Evolutionary conservation across 208 protist species (phyloP), one percentile per base, ranked within the genome.

Genomic region (Zelonia costaricensis): DNA sequence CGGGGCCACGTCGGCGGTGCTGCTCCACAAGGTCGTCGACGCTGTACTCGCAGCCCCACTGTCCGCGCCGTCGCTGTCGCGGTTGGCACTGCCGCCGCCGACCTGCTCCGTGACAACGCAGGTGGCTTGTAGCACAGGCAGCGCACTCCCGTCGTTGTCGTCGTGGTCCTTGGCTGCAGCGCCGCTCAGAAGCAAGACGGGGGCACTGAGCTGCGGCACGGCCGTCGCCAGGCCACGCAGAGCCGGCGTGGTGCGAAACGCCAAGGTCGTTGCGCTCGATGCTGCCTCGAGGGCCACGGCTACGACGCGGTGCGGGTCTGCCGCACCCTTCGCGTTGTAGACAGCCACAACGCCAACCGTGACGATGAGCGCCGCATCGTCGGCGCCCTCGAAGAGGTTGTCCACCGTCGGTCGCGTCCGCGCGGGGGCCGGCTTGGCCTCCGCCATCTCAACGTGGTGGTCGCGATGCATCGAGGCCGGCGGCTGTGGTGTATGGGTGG

Each of bases 371-470:
- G 59, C 61, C 13, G 56, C 48, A 8, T 71, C 31, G 4, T 65
- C 52, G 23, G 43, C 75, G 5, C 76, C 82, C 12, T 82, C 47
- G 39, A 89, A 86, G 16, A 89, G 70, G 45, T 83, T 77, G 0
- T 63, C 57, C 16, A 55, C 48, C 6, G 47, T 58, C 8, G 70
- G 49, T 27, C 12, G 58, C 42, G 36, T 18, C 25, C 2, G 13
- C 5, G 54, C 20, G 0, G 56, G 12, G 20, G 52, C 18, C 45
- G 49, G 16, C 6, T n/a, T n/a, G n/a, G n/a, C n/a, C n/a, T n/a
- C n/a, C 30, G 44, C n/a, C n/a, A n/a, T n/a, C n/a, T n/a, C n/a
- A n/a, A n/a, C n/a, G n/a, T n/a, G n/a, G n/a, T n/a, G n/a, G n/a
- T n/a, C n/a, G n/a, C n/a, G n/a, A n/a, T n/a, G n/a, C n/a, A n/a